Conservation (phyloP, 2,329 filamentous ascomycete species). For the Aspergillus sp. region DNA sequence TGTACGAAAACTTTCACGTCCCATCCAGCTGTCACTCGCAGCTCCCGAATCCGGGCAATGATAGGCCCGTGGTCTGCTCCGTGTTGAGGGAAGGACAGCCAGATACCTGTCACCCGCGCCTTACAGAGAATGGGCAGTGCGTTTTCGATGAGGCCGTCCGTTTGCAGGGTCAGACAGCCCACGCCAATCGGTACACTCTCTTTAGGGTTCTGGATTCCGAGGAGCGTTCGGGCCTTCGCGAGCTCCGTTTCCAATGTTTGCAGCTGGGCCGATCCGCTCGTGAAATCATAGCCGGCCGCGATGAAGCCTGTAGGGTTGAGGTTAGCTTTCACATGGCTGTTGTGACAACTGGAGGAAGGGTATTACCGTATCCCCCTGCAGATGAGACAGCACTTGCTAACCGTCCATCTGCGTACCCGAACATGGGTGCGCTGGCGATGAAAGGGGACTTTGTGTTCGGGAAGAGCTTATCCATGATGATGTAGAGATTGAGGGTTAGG, state of each 20-base stretch:
- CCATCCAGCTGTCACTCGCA: background rate
- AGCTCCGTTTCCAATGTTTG: background rate
- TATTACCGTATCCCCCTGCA: background rate
- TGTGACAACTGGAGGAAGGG: background rate
- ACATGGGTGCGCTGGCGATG: slow-evolving; percentile 1
- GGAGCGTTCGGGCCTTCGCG: background rate
- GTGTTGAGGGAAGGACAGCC: background rate
- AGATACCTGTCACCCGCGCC: background rate
- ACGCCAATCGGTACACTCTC: background rate
- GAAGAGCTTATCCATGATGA: background rate
- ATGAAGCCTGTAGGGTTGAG: background rate
- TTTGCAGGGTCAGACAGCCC: background rate
- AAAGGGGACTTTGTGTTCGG: background rate
- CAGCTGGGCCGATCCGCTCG: background rate
- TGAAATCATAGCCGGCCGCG: background rate
- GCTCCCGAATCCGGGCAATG: background rate
- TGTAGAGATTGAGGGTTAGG: background rate
- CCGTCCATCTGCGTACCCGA: background rate
- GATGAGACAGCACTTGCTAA: background rate
- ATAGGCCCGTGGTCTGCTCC: background rate
- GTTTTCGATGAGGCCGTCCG: background rate
- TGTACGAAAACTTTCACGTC: background rate
- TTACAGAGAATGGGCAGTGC: background rate
- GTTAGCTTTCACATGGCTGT: background rate
- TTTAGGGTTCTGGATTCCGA: background rate